These are phyloP conservation scores for Asterionellopsis glacialis DNA, from an alignment of 108 stramenopile genomes.

Conservation along the genomic window DNA sequence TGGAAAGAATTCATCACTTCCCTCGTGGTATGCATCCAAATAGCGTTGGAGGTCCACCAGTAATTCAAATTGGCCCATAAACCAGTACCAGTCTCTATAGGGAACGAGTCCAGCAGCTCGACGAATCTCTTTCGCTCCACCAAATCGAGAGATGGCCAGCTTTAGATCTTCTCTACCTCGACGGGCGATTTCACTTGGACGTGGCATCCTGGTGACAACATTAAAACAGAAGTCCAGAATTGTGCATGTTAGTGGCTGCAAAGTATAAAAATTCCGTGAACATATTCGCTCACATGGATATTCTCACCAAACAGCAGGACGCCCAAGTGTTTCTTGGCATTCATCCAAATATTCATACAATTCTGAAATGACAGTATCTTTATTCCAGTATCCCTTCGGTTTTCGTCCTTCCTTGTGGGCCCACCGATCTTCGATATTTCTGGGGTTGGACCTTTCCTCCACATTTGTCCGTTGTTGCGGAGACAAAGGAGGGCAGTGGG, in stretches of 20 bases:
- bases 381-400: conserved; percentile 48
- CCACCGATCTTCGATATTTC: conserved; percentile 11
- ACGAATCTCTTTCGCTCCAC: conserved; percentile 7
- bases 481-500: conserved; percentile 10
- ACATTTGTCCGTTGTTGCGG: conserved; percentile 9
- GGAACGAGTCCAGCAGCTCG: conserved; percentile 53
- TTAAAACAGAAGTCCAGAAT: too few relatives aligned
- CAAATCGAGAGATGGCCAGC: conserved; percentile 46
- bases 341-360: conserved; percentile 52
- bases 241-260: too few relatives aligned
- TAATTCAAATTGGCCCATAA: conserved; percentile 58
- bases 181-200: conserved; percentile 39
- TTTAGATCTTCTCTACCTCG: conserved; percentile 36
- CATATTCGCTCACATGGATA: too few relatives aligned
- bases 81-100: conserved; percentile 61
- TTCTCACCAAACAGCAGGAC: conserved; percentile 47
- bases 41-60: conserved; percentile 49
- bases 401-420: conserved; percentile 16
- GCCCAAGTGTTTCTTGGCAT: conserved; percentile 24
- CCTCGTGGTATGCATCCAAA: conserved; percentile 31
- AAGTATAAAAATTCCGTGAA: too few relatives aligned
- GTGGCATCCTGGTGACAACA: conserved; percentile 41
- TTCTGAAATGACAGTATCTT: conserved; percentile 26
- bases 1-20: conserved; percentile 38
- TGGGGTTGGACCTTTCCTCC: neutral